Percentiles rank a stretch among this genome's conserved stretches.
These are phyloP conservation scores for Rugonectria rugulosa DNA, from an alignment of 2,329 filamentous ascomycete species.

Conservation along the genomic window DNA sequence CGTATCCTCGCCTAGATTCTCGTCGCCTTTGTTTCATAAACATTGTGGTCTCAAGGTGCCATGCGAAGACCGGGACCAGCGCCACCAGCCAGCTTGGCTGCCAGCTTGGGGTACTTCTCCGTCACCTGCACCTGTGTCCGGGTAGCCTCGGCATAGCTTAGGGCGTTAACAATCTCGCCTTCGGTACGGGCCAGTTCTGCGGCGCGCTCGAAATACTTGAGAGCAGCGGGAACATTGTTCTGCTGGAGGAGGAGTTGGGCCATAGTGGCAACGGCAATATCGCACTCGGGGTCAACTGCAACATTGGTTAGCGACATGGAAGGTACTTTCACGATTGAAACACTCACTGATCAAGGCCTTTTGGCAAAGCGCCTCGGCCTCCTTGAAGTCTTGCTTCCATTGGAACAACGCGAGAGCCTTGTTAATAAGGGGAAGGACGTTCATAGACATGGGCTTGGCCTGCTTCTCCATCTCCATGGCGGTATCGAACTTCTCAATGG, in stretches of 20 bases:
- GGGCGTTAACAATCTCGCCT: constrained; percentile 92
- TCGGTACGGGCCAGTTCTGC: constrained; percentile 94
- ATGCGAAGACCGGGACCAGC: constrained; percentile 47
- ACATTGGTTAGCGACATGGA: constrained; percentile 43
- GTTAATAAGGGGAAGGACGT: constrained; percentile 97
- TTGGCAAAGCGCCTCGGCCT: constrained; percentile 95
- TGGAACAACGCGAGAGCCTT: constrained; percentile 97
- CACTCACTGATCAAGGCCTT: constrained; percentile 94
- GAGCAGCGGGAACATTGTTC: constrained; percentile 93
- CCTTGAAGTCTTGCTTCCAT: constrained; percentile 95
- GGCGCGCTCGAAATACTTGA: constrained; percentile 96
- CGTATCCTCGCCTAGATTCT: constrained; percentile 17
- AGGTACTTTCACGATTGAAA: constrained; percentile 9
- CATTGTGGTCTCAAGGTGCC: constrained; percentile 39
- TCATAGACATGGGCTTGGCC: constrained; percentile 93
- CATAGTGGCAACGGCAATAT: constrained; percentile 98
- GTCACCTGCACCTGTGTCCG: constrained; percentile 93
- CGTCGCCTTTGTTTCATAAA: constrained; percentile 32
- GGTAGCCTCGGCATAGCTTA: constrained; percentile 96
- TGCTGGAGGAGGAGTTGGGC: constrained; percentile 96
- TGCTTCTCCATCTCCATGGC: constrained; percentile 99
- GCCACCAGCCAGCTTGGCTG: constrained; percentile 66
- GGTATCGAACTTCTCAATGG: constrained; percentile 96
- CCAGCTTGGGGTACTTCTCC: constrained; percentile 84
- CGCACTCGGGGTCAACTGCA: constrained; percentile 94